phyloP scores from a whole-genome alignment of 176 grass and related monocot species.

The Metroxylon sagu region DNA sequence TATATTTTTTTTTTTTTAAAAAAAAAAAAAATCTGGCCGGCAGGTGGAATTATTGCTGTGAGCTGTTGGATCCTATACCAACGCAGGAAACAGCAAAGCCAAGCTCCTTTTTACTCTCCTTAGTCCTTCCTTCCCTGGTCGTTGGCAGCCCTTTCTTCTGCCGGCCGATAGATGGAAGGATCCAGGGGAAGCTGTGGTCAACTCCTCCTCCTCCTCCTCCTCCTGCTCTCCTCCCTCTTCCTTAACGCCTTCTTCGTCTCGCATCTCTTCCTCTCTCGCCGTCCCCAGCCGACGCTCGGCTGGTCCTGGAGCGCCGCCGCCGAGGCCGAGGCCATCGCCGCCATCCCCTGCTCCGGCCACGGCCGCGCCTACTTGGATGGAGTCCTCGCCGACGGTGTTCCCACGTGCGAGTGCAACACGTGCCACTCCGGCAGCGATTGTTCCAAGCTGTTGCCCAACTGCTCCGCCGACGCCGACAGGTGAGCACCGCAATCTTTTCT shows the following conservation, averaged over 20 bases:
- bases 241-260: slow-evolving; percentile 42
- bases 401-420: slow-evolving; percentile 59
- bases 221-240: slow-evolving; percentile 42
- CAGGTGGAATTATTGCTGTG: too few relatives aligned
- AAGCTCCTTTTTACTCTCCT: too few relatives aligned
- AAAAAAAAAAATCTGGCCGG: too few relatives aligned
- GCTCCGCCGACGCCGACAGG: slow-evolving; percentile 50
- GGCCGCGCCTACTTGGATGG: slow-evolving; percentile 42
- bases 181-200: too few relatives aligned
- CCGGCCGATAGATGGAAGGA: too few relatives aligned
- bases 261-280: slow-evolving; percentile 24
- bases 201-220: not conserved
- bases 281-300: slow-evolving; percentile 15
- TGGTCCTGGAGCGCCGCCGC: slow-evolving; percentile 46
- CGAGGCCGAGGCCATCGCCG: slow-evolving; percentile 55
- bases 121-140: too few relatives aligned
- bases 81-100: too few relatives aligned
- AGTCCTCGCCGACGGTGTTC: slow-evolving; percentile 24
- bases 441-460: slow-evolving; percentile 34
- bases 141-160: too few relatives aligned
- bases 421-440: slow-evolving; percentile 54
- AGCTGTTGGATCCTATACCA: too few relatives aligned
- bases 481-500: not conserved
- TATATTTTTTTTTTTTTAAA: too few relatives aligned
- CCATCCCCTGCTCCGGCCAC: slow-evolving; percentile 52